Percentiles rank a stretch among this genome's conserved stretches.
Conservation (phyloP, 192 early-diverging fungal genomes). For the Geranomyces variabilis region DNA sequence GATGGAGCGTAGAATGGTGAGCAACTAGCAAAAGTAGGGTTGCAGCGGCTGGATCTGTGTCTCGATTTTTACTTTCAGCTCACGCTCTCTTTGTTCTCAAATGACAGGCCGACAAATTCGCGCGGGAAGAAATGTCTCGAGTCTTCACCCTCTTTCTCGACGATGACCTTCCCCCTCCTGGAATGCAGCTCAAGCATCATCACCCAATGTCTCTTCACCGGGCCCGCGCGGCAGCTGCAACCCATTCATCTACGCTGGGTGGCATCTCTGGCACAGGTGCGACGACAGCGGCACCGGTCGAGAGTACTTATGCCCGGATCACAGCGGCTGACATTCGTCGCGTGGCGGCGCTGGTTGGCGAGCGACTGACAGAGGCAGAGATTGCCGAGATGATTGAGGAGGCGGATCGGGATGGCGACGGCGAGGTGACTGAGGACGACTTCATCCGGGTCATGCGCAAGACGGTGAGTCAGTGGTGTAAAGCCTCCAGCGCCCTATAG, state of each 20-base stretch:
- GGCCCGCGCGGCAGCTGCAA: background rate
- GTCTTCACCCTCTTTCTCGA: conserved; percentile 75
- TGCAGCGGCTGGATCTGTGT: no score
- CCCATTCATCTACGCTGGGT: background rate
- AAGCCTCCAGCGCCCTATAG: no score
- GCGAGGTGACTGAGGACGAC: conserved; percentile 52
- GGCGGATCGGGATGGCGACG: conserved; percentile 54
- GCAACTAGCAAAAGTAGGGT: background rate
- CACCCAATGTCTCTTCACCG: no score
- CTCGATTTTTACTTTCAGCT: no score
- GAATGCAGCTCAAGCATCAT: background rate
- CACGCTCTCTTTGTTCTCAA: background rate
- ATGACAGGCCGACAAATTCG: conserved; percentile 60
- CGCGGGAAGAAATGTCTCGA: conserved; percentile 61
- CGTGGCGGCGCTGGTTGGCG: conserved; percentile 43
- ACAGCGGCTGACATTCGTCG: conserved; percentile 37
- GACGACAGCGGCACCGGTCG: background rate
- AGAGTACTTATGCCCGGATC: conserved; percentile 18
- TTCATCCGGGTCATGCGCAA: conserved; percentile 50
- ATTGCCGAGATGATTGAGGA: conserved; percentile 57
- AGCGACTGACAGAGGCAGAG: conserved; percentile 49
- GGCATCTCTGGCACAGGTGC: background rate
- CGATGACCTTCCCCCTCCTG: conserved; percentile 5
- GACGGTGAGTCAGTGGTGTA: no score
- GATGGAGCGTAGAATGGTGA: conserved; percentile 47